Evolutionary conservation across 352 stramenopile species (phyloP).

Genomic region (Phytophthora pluvialis): DNA sequence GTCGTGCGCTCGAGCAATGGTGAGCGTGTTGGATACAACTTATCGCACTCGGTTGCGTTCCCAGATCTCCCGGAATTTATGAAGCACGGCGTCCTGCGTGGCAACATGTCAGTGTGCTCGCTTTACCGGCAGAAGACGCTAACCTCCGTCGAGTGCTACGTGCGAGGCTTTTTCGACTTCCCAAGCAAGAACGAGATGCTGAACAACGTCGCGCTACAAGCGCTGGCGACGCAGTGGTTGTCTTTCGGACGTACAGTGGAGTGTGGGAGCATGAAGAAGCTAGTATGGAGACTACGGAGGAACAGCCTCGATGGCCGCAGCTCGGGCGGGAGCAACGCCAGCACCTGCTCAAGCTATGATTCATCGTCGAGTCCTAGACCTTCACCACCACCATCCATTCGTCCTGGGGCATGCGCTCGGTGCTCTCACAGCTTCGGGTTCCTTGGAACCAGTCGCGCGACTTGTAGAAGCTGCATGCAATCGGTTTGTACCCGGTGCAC

Average conservation of each 20-base stretch:
- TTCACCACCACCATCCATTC: not conserved
- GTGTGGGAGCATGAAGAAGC: conserved; percentile 51
- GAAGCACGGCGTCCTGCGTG: conserved; percentile 34
- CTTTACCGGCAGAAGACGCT: conserved; percentile 44
- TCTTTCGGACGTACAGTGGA: conserved; percentile 35
- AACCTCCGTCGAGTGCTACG: conserved; percentile 43
- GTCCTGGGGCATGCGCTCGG: conserved; percentile 12
- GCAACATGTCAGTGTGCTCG: conserved; percentile 51
- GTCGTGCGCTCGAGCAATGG: conserved; percentile 22
- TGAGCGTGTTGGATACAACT: conserved; percentile 47
- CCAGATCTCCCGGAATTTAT: conserved; percentile 33
- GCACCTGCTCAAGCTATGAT: conserved; percentile 17
- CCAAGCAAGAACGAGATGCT: conserved; percentile 35
- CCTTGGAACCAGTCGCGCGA: conserved; percentile 23
- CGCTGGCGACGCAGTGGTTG: conserved; percentile 33
- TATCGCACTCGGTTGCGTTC: conserved; percentile 54
- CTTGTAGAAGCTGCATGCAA: conserved; percentile 25
- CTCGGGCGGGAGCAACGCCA: conserved; percentile 7
- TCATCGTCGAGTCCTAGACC: not conserved
- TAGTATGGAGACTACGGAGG: conserved; percentile 41
- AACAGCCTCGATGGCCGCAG: conserved; percentile 18
- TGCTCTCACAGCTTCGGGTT: conserved; percentile 36
- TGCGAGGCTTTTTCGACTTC: conserved; percentile 49
- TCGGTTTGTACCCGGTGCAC: conserved; percentile 32
- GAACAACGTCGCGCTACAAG: conserved; percentile 33